Conservation (phyloP, 1,284 basidiomycete species). For the Uromyces viciae-fabae region DNA sequence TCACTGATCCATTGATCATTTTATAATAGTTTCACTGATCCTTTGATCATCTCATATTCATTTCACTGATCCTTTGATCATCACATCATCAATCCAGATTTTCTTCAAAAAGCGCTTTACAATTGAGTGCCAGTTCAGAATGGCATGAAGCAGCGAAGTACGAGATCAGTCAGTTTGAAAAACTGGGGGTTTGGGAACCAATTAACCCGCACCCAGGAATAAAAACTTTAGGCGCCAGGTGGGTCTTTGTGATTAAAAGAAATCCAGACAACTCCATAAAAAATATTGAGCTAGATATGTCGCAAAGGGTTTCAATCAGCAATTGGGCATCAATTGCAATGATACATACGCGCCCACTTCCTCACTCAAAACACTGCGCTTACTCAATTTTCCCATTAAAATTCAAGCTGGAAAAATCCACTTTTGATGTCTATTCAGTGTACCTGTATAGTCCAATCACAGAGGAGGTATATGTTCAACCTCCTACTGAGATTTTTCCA, state of each 20-base stretch:
- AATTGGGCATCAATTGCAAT: not conserved
- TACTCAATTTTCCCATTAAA: not conserved
- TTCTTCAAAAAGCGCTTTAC: no score
- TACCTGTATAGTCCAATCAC: slow-evolving; percentile 5
- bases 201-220: not conserved
- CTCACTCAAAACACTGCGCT: not conserved
- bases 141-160: not conserved
- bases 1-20: no score
- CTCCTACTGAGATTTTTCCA: not conserved
- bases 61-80: no score
- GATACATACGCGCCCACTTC: not conserved
- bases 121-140: no score
- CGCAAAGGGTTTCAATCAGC: slow-evolving; percentile 9
- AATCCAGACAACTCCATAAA: not conserved
- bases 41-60: no score
- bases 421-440: not conserved
- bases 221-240: not conserved
- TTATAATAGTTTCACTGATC: no score
- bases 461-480: not conserved
- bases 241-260: not conserved
- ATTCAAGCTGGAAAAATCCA: not conserved
- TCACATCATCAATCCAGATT: no score
- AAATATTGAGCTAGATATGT: not conserved
- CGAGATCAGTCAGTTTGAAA: not conserved
- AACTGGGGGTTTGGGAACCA: not conserved